Evolutionary conservation across 2,329 filamentous ascomycete genomes (phyloP), one percentile per base, ranked within the genome.

Genomic region (Tolypocladium album): DNA sequence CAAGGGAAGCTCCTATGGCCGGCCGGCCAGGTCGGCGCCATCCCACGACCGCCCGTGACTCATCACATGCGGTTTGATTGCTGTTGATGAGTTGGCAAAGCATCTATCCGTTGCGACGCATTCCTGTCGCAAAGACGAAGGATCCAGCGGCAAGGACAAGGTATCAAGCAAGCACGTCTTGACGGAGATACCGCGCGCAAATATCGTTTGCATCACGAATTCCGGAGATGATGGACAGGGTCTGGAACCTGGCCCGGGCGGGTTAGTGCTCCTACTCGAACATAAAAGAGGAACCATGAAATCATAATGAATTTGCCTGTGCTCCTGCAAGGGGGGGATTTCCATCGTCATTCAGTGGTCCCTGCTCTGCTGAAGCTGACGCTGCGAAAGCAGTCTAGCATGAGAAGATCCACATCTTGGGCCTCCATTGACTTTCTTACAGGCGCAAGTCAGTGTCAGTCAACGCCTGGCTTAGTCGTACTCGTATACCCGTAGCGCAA

Each of bases 271-370:
- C 27, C 3, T 31, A 31, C 27, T 31, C 5, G 27, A 3, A 31
- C 27, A 31, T 31, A 13, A 38, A 20, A n/a, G 55, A 58, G 45
- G 39, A 55, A 45, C 53, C 52, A 60, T 63, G 58, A 56, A 60
- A 59, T 63, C 61, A 60, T 59, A 59, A 59, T 57, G 61, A 56
- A 61, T 60, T 58, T 5, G 38, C 43, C 17, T 39, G 36, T 13
- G 15, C 36, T 38, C 36, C 36, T 36, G 13, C 58, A 36, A 36
- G 55, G 58, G 58, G 31, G 53, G 13, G 39, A 20, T 24, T 55
- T 3, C 4, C 39, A 40, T 4, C 11, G 34, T 55, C 43, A 22
- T 27, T 47, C 43, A 17, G 22, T 3, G 15, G 24, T 20, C 45
- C 3, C 15, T 47, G 43, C 22, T 47, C 24, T 7, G 43, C 43